Evolutionary conservation across 2,329 filamentous ascomycete species (phyloP).

Genomic region (Corynespora cassiicola): DNA sequence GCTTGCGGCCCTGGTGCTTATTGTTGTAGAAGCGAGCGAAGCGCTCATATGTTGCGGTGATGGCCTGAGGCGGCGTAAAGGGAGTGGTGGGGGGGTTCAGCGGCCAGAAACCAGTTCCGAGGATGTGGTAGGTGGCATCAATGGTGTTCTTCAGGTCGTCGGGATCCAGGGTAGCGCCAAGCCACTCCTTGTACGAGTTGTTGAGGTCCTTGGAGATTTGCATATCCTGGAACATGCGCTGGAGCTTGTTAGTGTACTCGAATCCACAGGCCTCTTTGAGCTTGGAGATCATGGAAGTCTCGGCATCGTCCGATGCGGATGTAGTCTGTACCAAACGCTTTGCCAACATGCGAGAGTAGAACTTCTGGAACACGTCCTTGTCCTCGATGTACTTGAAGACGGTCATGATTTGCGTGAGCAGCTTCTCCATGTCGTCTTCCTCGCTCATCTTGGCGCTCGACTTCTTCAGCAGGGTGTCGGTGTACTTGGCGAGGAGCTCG

Average conservation of each 20-base stretch:
- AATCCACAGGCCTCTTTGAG: slow-evolving; percentile 98
- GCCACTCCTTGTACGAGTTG: slow-evolving; percentile 81
- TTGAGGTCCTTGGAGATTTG: slow-evolving; percentile 99
- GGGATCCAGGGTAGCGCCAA: slow-evolving; percentile 69
- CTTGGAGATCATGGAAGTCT: slow-evolving; percentile 99
- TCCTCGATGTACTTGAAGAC: slow-evolving; percentile 99
- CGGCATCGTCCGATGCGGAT: slow-evolving; percentile 94
- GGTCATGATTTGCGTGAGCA: slow-evolving; percentile 93
- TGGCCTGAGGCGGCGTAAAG: slow-evolving; percentile 85
- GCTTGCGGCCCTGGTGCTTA: slow-evolving; percentile 94
- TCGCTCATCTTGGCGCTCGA: slow-evolving; percentile 85
- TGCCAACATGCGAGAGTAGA: slow-evolving; percentile 96
- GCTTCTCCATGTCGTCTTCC: slow-evolving; percentile 89
- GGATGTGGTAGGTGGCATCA: slow-evolving; percentile 89
- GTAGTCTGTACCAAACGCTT: slow-evolving; percentile 93
- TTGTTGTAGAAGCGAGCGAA: slow-evolving; percentile 92
- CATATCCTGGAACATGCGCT: slow-evolving; percentile 99
- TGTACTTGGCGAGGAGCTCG: slow-evolving; percentile 93
- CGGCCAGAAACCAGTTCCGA: slow-evolving; percentile 98
- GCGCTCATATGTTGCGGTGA: slow-evolving; percentile 85
- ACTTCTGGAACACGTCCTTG: slow-evolving; percentile 99
- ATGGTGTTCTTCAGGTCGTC: slow-evolving; percentile 71
- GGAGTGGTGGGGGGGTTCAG: slow-evolving; percentile 84
- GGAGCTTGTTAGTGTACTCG: slow-evolving; percentile 98
- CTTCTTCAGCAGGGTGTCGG: slow-evolving; percentile 90